These are phyloP conservation scores for Lactarius quietus DNA, from an alignment of 768 basidiomycete genomes.

Conservation along the genomic window DNA sequence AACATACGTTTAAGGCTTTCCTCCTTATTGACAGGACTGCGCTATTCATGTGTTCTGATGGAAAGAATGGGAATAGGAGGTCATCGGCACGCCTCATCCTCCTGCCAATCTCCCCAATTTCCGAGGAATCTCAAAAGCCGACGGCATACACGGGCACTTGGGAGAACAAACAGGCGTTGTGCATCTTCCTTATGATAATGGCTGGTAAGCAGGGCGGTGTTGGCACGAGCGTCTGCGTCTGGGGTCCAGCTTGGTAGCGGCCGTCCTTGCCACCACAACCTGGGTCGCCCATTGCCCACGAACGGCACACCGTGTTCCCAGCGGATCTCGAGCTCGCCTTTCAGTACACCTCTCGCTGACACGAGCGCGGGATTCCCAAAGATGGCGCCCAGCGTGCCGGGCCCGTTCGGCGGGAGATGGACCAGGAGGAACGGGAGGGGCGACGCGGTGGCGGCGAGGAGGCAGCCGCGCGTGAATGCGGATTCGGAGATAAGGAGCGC, in stretches of 20 bases:
- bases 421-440: constrained; percentile 76
- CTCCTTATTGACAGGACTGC: background rate
- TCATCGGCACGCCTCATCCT: background rate
- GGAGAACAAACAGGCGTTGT: background rate
- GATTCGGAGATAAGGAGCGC: constrained; percentile 81
- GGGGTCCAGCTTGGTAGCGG: constrained; percentile 39
- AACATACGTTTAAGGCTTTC: background rate
- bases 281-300: constrained; percentile 35
- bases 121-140: background rate
- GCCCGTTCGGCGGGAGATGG: constrained; percentile 52
- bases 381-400: constrained; percentile 44
- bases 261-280: constrained; percentile 43
- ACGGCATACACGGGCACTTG: background rate
- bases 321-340: constrained; percentile 58
- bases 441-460: constrained; percentile 69
- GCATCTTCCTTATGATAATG: background rate
- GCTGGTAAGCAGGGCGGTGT: too few relatives aligned
- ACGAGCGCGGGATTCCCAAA: constrained; percentile 70
- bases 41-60: background rate
- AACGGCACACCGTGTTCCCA: constrained; percentile 49
- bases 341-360: constrained; percentile 50
- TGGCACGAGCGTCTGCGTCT: constrained; percentile 20
- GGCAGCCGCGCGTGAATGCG: constrained; percentile 66
- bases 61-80: background rate
- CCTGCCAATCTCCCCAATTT: background rate